Evolutionary conservation across 495 filamentous ascomycete species (phyloP).

Genomic region (Hypoxylon fragiforme): DNA sequence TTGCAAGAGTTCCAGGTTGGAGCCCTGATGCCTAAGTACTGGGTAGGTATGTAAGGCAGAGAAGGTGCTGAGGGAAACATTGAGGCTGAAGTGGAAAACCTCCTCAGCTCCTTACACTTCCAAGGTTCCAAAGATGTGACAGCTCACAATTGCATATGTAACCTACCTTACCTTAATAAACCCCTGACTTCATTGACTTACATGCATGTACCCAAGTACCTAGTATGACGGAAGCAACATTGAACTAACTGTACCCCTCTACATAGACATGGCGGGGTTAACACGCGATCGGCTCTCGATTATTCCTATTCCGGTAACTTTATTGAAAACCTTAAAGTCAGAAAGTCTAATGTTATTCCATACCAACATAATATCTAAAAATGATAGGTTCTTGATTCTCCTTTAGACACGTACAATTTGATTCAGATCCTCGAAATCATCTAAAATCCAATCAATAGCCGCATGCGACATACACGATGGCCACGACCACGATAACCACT

Average conservation of each 20-base stretch:
- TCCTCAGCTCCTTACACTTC: neutral
- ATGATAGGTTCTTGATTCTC: too few relatives aligned
- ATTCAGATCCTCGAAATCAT: neutral
- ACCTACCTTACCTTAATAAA: too few relatives aligned
- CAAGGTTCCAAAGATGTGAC: neutral
- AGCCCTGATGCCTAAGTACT: neutral
- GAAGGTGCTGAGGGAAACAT: neutral
- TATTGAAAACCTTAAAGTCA: neutral
- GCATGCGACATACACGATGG: constrained; percentile 37
- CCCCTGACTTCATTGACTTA: too few relatives aligned
- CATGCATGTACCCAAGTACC: neutral
- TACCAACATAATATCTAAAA: too few relatives aligned
- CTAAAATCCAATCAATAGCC: too few relatives aligned
- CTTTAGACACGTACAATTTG: neutral
- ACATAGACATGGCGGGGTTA: neutral
- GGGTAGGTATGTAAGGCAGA: neutral
- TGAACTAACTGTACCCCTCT: neutral
- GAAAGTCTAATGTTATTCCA: too few relatives aligned
- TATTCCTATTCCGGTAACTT: neutral
- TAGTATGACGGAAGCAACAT: too few relatives aligned
- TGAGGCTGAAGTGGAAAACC: neutral
- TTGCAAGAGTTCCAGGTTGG: too few relatives aligned
- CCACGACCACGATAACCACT: constrained; percentile 45
- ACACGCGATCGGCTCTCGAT: neutral
- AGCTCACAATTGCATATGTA: neutral